Evolutionary conservation across 805 yeast genomes (phyloP), one percentile per base, ranked within the genome.

Genomic region (Pichia insulana): DNA sequence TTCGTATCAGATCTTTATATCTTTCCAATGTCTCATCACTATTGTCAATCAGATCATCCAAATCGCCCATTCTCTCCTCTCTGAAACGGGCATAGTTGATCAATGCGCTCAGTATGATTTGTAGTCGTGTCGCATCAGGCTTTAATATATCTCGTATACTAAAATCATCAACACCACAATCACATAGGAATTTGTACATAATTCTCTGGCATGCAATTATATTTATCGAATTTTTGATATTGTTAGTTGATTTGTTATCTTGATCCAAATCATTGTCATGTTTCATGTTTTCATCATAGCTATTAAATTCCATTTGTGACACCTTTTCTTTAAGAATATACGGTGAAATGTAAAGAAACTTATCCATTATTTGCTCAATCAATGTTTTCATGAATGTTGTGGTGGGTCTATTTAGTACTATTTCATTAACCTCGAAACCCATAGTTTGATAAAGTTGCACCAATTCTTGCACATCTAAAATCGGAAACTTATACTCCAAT

Each of bases 41-140:
- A 36, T 69, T 65, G 7, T 69, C 63, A 25, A 81, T 75, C 20
- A 83, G 64, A 20, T 73, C 74, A 47, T 80, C 86, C 54, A 83
- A 79, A 50, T 82, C 88, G 19, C 68, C 70, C 57, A 80, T 73
- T 45, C 83, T 78, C 49, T 80, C 86, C 51, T 85, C 94, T 50
- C 95, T 71, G 54, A 83, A 87, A 43, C 90, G 65, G 1, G 94
- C 94, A 67, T 76, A 88, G 57, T 88, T 88, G 18, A 87, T 83
- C 39, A 87, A 78, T 1, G 92, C 92, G 56, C 95, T 85, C 22
- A 87, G 60, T 17, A 86, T 68, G 37, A 90, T 65, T 47, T 78
- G 65, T 1, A 76, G 68, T 44, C 95, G 67, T 31, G 58, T 61
- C 0, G 83, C 67, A n/a, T 87, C 95, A 0, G 96, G 96, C 50